Evolutionary conservation across 768 basidiomycete genomes (phyloP).

Genomic region (Podaxis sp.): DNA sequence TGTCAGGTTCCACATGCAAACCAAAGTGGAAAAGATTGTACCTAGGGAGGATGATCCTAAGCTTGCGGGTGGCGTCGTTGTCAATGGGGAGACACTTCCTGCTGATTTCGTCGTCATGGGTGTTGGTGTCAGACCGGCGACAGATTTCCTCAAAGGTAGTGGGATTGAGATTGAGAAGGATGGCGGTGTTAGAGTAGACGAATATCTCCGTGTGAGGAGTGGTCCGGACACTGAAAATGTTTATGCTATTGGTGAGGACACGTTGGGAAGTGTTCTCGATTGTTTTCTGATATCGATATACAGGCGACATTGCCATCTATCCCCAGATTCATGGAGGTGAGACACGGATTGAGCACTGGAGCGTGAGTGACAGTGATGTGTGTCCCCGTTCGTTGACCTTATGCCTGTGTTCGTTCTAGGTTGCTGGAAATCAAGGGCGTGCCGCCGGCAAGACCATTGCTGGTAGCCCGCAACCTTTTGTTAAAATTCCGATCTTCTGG

Average conservation of each 20-base stretch:
- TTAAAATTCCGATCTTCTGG: slow-evolving; percentile 87
- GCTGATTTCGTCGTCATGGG: slow-evolving; percentile 85
- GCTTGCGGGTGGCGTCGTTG: slow-evolving; percentile 61
- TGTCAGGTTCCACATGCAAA: slow-evolving; percentile 80
- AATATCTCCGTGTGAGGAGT: slow-evolving; percentile 58
- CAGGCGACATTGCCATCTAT: slow-evolving; percentile 81
- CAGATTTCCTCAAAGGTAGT: slow-evolving; percentile 72
- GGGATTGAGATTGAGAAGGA: slow-evolving; percentile 70
- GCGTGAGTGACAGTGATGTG: slow-evolving; percentile 39
- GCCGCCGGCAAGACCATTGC: slow-evolving; percentile 80
- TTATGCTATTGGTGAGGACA: slow-evolving; percentile 62
- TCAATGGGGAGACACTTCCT: slow-evolving; percentile 60
- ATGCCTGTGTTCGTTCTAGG: slow-evolving; percentile 33
- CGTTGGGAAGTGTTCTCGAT: not conserved
- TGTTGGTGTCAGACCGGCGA: slow-evolving; percentile 83
- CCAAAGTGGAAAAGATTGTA: slow-evolving; percentile 65
- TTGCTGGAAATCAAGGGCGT: slow-evolving; percentile 84
- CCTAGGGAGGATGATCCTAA: slow-evolving; percentile 49
- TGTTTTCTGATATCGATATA: not conserved
- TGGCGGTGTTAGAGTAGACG: slow-evolving; percentile 76
- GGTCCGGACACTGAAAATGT: slow-evolving; percentile 46
- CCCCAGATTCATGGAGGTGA: slow-evolving; percentile 56
- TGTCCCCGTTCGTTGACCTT: not conserved
- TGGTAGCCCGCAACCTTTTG: slow-evolving; percentile 61
- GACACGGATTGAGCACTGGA: slow-evolving; percentile 87